These are phyloP conservation scores for Colletotrichum godetiae DNA, from an alignment of 2,329 filamentous ascomycete genomes.

Conservation along the genomic window DNA sequence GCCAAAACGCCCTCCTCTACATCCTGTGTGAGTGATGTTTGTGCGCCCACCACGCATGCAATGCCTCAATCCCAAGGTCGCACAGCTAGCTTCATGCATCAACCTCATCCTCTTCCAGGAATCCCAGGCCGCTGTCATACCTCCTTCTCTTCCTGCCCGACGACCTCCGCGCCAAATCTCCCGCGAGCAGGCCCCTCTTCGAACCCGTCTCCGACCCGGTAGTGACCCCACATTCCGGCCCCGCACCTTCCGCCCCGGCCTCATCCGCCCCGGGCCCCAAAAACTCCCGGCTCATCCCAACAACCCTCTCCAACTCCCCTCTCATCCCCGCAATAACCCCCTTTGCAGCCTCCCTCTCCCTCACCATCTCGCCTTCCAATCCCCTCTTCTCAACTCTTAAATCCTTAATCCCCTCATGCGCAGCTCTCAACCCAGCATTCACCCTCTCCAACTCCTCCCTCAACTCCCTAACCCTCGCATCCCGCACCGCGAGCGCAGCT, in stretches of 20 bases:
- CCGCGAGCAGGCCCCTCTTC: conserved; percentile 40
- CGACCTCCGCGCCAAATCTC: conserved; percentile 44
- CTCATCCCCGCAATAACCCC: conserved; percentile 61
- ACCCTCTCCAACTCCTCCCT: conserved; percentile 60
- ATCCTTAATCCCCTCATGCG: conserved; percentile 57
- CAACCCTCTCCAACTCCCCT: conserved; percentile 60
- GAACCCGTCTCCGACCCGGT: conserved; percentile 36
- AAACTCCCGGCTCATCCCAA: conserved; percentile 59
- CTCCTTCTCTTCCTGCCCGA: conserved; percentile 56
- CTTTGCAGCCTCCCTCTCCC: conserved; percentile 53
- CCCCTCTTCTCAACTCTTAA: conserved; percentile 60
- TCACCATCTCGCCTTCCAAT: conserved; percentile 48
- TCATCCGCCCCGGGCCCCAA: conserved; percentile 45
- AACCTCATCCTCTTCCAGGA: conserved; percentile 65
- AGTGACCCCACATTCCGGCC: conserved; percentile 15
- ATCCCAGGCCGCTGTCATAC: conserved; percentile 66
- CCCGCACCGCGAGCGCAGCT: conserved; percentile 59
- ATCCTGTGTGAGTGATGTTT: not conserved
- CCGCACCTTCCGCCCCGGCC: conserved; percentile 2
- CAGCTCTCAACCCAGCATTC: conserved; percentile 56
- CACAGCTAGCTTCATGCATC: conserved; percentile 36
- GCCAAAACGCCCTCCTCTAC: conserved; percentile 15
- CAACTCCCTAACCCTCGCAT: conserved; percentile 62
- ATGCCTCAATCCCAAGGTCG: not conserved
- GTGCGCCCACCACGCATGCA: not conserved